These are phyloP conservation scores for Leptoxyphium fumago DNA, from an alignment of 2,329 filamentous ascomycete species.

Conservation along the genomic window DNA sequence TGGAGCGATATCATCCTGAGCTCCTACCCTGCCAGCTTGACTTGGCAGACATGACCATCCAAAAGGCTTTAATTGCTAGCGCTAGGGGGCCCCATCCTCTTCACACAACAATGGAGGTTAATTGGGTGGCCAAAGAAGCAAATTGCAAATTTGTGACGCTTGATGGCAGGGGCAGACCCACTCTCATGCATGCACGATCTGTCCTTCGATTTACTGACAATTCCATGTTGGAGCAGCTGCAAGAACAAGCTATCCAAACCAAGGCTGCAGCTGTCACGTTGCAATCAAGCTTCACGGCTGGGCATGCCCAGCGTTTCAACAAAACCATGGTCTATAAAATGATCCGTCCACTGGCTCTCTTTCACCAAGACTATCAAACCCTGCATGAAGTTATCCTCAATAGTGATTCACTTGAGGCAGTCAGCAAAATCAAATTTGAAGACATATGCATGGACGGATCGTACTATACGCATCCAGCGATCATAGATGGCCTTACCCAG, in stretches of 20 bases:
- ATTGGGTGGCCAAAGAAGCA: conserved; percentile 1
- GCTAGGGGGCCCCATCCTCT: conserved; percentile 4
- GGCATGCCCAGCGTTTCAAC: conserved; percentile 2
- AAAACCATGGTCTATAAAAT: conserved; percentile 7
- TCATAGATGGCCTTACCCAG: conserved; percentile 25
- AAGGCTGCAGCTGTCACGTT: conserved; percentile 1
- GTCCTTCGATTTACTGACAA: background rate
- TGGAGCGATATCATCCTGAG: conserved; percentile 1
- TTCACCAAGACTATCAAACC: conserved; percentile 17
- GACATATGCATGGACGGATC: conserved; percentile 6
- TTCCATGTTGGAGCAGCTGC: background rate
- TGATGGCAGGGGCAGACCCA: background rate
- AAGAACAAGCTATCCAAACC: background rate
- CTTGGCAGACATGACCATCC: conserved; percentile 25
- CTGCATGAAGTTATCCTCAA: conserved; percentile 25
- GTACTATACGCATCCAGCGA: conserved; percentile 12
- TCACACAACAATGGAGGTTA: conserved; percentile 1
- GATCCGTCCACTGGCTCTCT: conserved; percentile 5
- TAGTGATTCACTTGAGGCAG: conserved; percentile 21
- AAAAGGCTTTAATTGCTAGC: conserved; percentile 11
- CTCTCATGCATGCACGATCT: background rate
- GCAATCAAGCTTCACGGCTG: background rate
- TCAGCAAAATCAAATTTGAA: conserved; percentile 9
- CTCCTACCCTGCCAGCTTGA: conserved; percentile 17
- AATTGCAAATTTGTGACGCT: conserved; percentile 3